Conservation (phyloP, 768 basidiomycete genomes). For the Trametes cubensis region DNA sequence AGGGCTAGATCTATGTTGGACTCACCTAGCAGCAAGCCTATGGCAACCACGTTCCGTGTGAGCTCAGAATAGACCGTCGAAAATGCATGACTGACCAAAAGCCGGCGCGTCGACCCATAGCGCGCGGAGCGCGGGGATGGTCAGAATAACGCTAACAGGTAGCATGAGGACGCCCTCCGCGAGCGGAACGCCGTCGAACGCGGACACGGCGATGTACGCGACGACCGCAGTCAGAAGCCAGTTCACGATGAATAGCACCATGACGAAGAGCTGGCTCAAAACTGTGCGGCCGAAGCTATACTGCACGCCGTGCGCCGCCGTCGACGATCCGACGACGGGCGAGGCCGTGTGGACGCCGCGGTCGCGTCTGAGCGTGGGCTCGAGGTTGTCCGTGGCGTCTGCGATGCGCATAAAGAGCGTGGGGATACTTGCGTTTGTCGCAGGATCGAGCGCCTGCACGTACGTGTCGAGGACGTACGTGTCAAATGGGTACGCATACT, state of each 20-base stretch:
- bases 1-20: neutral
- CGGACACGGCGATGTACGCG: constrained; percentile 24
- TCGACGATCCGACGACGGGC: constrained; percentile 1
- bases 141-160: constrained; percentile 27
- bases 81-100: too few species aligned
- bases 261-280: constrained; percentile 25
- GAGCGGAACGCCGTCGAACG: constrained; percentile 18
- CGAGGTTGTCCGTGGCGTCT: constrained; percentile 24
- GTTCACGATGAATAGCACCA: constrained; percentile 26
- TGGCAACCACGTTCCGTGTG: too few species aligned
- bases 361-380: constrained; percentile 1
- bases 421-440: constrained; percentile 18
- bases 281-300: constrained; percentile 12
- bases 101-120: constrained; percentile 26
- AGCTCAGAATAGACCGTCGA: too few species aligned
- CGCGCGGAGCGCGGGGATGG: constrained; percentile 26
- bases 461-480: constrained; percentile 22
- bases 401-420: constrained; percentile 20
- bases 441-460: constrained; percentile 13
- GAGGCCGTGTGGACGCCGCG: constrained; percentile 6
- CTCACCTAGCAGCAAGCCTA: constrained; percentile 27
- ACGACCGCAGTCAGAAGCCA: constrained; percentile 27
- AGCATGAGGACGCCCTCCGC: constrained; percentile 24
- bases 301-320: constrained; percentile 4
- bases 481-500: constrained; percentile 28